These are phyloP conservation scores for Pontederia paniculata DNA, from an alignment of 176 grass and related monocot species.

Conservation along the genomic window DNA sequence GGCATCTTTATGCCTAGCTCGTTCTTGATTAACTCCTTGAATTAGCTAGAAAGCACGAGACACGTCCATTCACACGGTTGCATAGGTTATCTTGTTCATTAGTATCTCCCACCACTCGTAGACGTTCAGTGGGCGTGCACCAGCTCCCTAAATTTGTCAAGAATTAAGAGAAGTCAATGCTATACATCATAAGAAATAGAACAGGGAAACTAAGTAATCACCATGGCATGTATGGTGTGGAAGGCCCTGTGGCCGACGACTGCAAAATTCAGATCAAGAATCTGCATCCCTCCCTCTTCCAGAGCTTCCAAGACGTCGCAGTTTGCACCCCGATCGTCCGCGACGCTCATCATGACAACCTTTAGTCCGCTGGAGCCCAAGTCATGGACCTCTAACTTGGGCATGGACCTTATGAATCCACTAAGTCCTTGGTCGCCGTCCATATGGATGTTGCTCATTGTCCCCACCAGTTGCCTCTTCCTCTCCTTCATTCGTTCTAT, in stretches of 20 bases:
- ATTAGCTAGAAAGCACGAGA: too few relatives aligned
- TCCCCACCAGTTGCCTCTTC: not conserved
- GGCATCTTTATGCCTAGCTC: too few relatives aligned
- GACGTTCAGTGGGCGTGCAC: too few relatives aligned
- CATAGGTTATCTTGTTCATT: too few relatives aligned
- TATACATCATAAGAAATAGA: too few relatives aligned
- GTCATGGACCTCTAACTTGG: not conserved
- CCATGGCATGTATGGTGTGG: not conserved
- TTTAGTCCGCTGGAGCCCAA: not conserved
- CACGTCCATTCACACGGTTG: too few relatives aligned
- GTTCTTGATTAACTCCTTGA: too few relatives aligned
- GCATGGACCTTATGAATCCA: not conserved
- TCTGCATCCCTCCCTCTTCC: not conserved
- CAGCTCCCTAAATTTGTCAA: too few relatives aligned
- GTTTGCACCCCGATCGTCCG: not conserved
- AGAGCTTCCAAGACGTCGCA: not conserved
- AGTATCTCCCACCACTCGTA: too few relatives aligned
- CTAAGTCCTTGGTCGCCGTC: not conserved
- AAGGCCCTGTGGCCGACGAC: not conserved
- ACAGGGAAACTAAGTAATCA: not conserved
- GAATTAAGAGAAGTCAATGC: too few relatives aligned
- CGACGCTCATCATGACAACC: not conserved
- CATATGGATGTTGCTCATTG: not conserved
- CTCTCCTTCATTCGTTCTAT: not conserved
- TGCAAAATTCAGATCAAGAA: not conserved